Evolutionary conservation across 2,329 filamentous ascomycete species (phyloP).

Genomic region (Nothophaeocryptopus gaeumannii): DNA sequence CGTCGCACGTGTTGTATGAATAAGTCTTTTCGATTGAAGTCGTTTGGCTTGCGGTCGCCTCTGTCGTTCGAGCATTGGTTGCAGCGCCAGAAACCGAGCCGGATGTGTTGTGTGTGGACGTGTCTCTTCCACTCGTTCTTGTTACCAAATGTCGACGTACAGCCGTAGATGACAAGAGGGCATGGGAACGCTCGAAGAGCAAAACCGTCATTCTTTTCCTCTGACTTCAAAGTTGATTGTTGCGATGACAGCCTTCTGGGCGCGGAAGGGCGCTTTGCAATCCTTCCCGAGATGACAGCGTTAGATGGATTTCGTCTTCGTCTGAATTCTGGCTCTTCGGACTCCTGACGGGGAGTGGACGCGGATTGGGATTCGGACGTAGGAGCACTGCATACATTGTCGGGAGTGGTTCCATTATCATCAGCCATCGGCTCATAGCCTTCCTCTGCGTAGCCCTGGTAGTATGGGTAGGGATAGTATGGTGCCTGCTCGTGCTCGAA

Average conservation of each 20-base stretch:
- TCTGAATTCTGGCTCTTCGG: conserved; percentile 16
- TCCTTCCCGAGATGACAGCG: conserved; percentile 4
- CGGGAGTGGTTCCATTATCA: conserved; percentile 6
- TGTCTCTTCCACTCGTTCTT: conserved; percentile 99
- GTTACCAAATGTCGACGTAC: conserved; percentile 66
- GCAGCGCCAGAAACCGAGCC: conserved; percentile 73
- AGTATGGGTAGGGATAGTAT: conserved; percentile 10
- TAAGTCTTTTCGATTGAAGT: conserved; percentile 91
- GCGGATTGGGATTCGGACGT: not conserved
- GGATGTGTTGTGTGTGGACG: conserved; percentile 74
- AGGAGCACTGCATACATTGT: conserved; percentile 6
- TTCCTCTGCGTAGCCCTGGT: conserved; percentile 17
- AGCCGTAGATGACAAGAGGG: conserved; percentile 75
- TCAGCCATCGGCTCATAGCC: conserved; percentile 25
- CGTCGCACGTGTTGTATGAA: conserved; percentile 84
- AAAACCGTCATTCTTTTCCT: conserved; percentile 27
- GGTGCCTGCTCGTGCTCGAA: not conserved
- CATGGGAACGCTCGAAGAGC: conserved; percentile 61
- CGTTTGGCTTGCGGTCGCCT: conserved; percentile 45
- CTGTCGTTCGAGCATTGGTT: conserved; percentile 50
- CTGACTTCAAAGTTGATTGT: conserved; percentile 63
- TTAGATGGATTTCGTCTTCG: conserved; percentile 18
- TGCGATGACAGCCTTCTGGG: not conserved
- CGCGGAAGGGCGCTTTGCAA: conserved; percentile 17
- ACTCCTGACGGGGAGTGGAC: not conserved